Evolutionary conservation across 148 eudicot species (phyloP).

Genomic region (Fagopyrum homotropicum): DNA sequence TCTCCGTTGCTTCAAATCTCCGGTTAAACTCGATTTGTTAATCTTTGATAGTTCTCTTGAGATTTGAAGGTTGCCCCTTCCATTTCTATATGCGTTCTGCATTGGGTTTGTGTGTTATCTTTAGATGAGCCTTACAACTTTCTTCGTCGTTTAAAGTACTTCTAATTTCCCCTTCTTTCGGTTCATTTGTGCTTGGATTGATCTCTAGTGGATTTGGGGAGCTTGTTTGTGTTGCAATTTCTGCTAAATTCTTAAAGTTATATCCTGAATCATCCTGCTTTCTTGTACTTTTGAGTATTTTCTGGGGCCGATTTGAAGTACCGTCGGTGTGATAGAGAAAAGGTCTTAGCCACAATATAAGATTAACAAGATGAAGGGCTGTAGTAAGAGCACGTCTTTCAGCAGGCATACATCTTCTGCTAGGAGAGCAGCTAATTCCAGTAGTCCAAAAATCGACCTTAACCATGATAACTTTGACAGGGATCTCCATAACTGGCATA

Average conservation of each 20-base stretch:
- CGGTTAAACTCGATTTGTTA: no score
- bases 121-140: background rate
- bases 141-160: background rate
- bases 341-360: slow-evolving; percentile 15
- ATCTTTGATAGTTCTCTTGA: background rate
- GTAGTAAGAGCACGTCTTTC: slow-evolving; percentile 13
- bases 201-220: slow-evolving; percentile 8
- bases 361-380: slow-evolving; percentile 23
- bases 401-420: slow-evolving; percentile 38
- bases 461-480: slow-evolving; percentile 17
- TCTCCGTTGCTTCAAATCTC: no score
- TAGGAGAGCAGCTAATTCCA: slow-evolving; percentile 25
- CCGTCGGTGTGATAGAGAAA: slow-evolving; percentile 15
- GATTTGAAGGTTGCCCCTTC: background rate
- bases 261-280: background rate
- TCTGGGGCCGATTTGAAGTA: slow-evolving; percentile 3
- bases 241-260: background rate
- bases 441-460: slow-evolving; percentile 31
- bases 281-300: background rate
- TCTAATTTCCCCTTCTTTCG: background rate
- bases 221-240: background rate
- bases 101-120: background rate
- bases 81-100: background rate
- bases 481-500: slow-evolving; percentile 17
- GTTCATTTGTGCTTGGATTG: slow-evolving; percentile 4